phyloP scores from a whole-genome alignment of 2,329 filamentous ascomycete genomes.

The Calonectria montana region DNA sequence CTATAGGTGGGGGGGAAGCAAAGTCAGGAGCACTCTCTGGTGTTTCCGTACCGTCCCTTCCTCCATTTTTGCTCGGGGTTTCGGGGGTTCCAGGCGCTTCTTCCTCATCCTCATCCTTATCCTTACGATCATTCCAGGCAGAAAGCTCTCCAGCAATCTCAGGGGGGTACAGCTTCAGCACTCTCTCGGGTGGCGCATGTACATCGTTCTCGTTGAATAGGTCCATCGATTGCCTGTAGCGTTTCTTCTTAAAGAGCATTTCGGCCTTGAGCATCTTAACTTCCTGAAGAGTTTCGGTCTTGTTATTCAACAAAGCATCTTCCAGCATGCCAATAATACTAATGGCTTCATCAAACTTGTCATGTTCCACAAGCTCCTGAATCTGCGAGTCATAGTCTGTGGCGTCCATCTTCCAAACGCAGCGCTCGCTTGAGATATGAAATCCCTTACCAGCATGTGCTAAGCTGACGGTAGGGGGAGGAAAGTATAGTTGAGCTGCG shows the following conservation, averaged over 20 bases:
- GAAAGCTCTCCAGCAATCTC: slow-evolving; percentile 87
- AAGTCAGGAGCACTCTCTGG: slow-evolving; percentile 41
- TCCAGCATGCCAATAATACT: slow-evolving; percentile 91
- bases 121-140: slow-evolving; percentile 56
- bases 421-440: slow-evolving; percentile 89
- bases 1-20: slow-evolving; percentile 53
- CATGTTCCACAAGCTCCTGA: slow-evolving; percentile 79
- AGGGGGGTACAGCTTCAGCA: slow-evolving; percentile 85
- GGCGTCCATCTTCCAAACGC: slow-evolving; percentile 95
- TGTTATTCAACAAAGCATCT: slow-evolving; percentile 88
- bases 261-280: slow-evolving; percentile 95
- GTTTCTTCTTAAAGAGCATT: slow-evolving; percentile 81
- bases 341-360: slow-evolving; percentile 88
- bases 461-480: slow-evolving; percentile 92
- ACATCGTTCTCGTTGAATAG: slow-evolving; percentile 88
- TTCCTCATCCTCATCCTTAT: slow-evolving; percentile 53
- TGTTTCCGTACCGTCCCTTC: slow-evolving; percentile 43
- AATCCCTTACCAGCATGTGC: slow-evolving; percentile 97
- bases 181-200: slow-evolving; percentile 87
- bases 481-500: slow-evolving; percentile 88
- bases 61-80: slow-evolving; percentile 44
- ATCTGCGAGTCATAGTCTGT: slow-evolving; percentile 93
- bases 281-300: slow-evolving; percentile 81
- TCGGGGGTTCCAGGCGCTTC: slow-evolving; percentile 44
- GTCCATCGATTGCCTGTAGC: slow-evolving; percentile 87